A percentile compares a stretch with the other conserved stretches of the same genome.
phyloP scores from a whole-genome alignment of 352 stramenopile genomes.

The Pythium dissimile region DNA sequence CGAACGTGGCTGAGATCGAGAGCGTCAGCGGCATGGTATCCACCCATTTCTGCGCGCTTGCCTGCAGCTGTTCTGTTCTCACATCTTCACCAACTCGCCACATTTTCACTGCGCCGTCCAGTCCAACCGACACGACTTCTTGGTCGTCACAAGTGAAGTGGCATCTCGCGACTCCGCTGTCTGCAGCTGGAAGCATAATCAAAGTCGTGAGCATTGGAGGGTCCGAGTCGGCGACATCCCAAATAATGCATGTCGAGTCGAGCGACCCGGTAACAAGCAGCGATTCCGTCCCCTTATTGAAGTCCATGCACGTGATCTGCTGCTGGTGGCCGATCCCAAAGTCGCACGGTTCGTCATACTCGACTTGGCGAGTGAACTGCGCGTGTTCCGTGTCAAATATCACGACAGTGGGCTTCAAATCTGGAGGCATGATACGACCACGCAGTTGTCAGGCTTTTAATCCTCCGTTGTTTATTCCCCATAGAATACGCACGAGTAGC shows the following conservation, averaged over 20 bases:
- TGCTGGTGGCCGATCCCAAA: conserved; percentile 40
- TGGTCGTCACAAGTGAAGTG: conserved; percentile 39
- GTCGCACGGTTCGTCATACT: not conserved
- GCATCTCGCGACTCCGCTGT: conserved; percentile 27
- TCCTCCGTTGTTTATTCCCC: too few relatives aligned
- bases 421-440: conserved; percentile 17
- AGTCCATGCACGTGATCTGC: conserved; percentile 43
- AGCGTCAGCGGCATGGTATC: conserved; percentile 34
- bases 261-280: conserved; percentile 49
- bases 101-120: conserved; percentile 39
- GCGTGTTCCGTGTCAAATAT: not conserved
- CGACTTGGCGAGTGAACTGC: not conserved
- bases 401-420: conserved; percentile 13
- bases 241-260: conserved; percentile 65
- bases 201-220: conserved; percentile 23
- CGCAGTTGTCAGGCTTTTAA: too few relatives aligned
- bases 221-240: conserved; percentile 18
- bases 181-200: conserved; percentile 38
- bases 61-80: not conserved
- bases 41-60: conserved; percentile 32
- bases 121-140: conserved; percentile 37
- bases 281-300: conserved; percentile 25
- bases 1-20: conserved; percentile 30
- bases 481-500: conserved; percentile 45
- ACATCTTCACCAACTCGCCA: conserved; percentile 28